Evolutionary conservation across 805 yeast species (phyloP).

Genomic region (Saturnispora diversa): DNA sequence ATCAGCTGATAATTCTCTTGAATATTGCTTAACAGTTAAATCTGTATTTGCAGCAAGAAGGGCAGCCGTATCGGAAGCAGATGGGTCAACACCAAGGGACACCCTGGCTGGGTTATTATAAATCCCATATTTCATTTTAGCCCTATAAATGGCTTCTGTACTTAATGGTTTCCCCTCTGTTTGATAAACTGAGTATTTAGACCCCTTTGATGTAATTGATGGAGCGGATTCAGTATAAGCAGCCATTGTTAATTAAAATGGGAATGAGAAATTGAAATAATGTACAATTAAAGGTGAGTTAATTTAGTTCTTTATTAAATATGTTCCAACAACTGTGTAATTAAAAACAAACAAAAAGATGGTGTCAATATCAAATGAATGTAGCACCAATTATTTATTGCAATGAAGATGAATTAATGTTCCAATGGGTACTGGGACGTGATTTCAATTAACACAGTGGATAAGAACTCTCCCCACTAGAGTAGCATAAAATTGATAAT

Average conservation of each 20-base stretch:
- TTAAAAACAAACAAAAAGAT: too few relatives aligned
- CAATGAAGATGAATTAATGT: too few relatives aligned
- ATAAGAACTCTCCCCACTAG: too few relatives aligned
- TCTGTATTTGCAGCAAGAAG: slow-evolving; percentile 62
- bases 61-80: slow-evolving; percentile 73
- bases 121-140: slow-evolving; percentile 61
- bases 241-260: slow-evolving; percentile 14
- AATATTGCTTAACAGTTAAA: slow-evolving; percentile 56
- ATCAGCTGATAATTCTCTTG: slow-evolving; percentile 49
- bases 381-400: too few relatives aligned
- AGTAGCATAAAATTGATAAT: neutral
- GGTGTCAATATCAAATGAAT: too few relatives aligned
- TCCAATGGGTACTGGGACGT: too few relatives aligned
- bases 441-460: too few relatives aligned
- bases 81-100: slow-evolving; percentile 54
- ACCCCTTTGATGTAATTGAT: slow-evolving; percentile 25
- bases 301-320: too few relatives aligned
- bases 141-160: slow-evolving; percentile 67
- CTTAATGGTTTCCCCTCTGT: slow-evolving; percentile 63
- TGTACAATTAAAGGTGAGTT: too few relatives aligned
- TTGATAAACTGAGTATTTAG: slow-evolving; percentile 47
- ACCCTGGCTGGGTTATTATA: slow-evolving; percentile 45
- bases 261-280: neutral
- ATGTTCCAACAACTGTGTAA: too few relatives aligned
- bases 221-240: slow-evolving; percentile 26